Conservation (phyloP, 495 filamentous ascomycete genomes). For the Hyaloscypha hepaticicola region DNA sequence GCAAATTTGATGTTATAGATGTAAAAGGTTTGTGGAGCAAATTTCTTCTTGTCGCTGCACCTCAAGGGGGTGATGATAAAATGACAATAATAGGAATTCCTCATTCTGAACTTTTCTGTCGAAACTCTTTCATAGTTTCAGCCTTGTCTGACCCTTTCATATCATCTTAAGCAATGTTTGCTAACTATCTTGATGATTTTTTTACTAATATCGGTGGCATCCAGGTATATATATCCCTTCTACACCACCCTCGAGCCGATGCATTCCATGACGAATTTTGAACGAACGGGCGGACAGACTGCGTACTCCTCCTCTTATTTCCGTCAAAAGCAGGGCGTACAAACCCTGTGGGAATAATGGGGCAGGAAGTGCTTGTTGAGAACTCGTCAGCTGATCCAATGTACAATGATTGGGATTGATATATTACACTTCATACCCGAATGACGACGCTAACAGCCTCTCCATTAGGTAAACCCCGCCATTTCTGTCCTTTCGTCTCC, state of each 20-base stretch:
- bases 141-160: conserved; percentile 85
- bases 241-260: conserved; percentile 11
- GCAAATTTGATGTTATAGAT: neutral
- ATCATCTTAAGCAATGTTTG: neutral
- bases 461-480: conserved; percentile 43
- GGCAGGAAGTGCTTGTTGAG: conserved; percentile 87
- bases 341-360: conserved; percentile 72
- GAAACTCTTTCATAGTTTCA: conserved; percentile 89
- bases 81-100: conserved; percentile 94
- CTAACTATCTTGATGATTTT: conserved; percentile 19
- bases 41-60: conserved; percentile 30
- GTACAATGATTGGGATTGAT: conserved; percentile 23
- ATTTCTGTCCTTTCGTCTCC: conserved; percentile 27
- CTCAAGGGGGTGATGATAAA: conserved; percentile 73
- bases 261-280: conserved; percentile 80
- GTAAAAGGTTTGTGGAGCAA: conserved; percentile 56
- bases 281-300: conserved; percentile 99
- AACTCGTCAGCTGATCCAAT: conserved; percentile 89
- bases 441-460: conserved; percentile 31
- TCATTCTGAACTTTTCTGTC: conserved; percentile 89
- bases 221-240: conserved; percentile 52
- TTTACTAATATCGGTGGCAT: conserved; percentile 37
- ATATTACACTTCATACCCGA: conserved; percentile 30
- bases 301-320: conserved; percentile 62
- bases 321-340: conserved; percentile 76